These are phyloP conservation scores for Diaporthe nobilis DNA, from an alignment of 2,329 filamentous ascomycete species.

Conservation along the genomic window DNA sequence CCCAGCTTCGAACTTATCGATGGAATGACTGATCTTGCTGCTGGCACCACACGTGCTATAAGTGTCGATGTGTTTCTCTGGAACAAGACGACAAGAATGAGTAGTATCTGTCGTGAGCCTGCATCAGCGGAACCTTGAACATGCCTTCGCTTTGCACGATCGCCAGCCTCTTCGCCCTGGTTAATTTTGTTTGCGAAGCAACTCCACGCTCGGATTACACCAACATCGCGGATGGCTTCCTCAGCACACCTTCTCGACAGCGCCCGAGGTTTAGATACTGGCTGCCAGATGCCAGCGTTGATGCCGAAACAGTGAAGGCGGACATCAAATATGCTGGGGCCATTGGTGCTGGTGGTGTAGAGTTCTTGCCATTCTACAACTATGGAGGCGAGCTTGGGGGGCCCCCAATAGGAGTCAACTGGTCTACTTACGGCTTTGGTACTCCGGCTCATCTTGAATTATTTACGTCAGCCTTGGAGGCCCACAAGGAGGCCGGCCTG, in stretches of 20 bases:
- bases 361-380: slow-evolving; percentile 4
- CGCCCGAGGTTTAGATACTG: slow-evolving; percentile 12
- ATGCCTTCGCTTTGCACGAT: not conserved
- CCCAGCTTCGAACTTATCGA: not conserved
- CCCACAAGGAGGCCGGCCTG: slow-evolving; percentile 53
- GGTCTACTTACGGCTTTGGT: slow-evolving; percentile 51
- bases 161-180: not conserved
- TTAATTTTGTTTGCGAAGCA: not conserved
- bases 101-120: not conserved
- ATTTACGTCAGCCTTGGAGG: slow-evolving; percentile 41
- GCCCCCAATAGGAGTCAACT: not conserved
- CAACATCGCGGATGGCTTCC: not conserved
- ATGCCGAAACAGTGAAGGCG: not conserved
- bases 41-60: not conserved
- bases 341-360: slow-evolving; percentile 1
- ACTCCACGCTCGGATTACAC: not conserved
- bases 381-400: not conserved
- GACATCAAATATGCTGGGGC: not conserved
- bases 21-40: not conserved
- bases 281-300: slow-evolving; percentile 3
- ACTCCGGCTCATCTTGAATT: slow-evolving; percentile 46
- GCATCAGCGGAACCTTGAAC: not conserved
- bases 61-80: not conserved
- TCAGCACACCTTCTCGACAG: not conserved
- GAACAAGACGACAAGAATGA: not conserved